Percentiles rank a stretch among this genome's conserved stretches.
phyloP scores from a whole-genome alignment of 805 yeast species.

The Ogataea haglerorum region DNA sequence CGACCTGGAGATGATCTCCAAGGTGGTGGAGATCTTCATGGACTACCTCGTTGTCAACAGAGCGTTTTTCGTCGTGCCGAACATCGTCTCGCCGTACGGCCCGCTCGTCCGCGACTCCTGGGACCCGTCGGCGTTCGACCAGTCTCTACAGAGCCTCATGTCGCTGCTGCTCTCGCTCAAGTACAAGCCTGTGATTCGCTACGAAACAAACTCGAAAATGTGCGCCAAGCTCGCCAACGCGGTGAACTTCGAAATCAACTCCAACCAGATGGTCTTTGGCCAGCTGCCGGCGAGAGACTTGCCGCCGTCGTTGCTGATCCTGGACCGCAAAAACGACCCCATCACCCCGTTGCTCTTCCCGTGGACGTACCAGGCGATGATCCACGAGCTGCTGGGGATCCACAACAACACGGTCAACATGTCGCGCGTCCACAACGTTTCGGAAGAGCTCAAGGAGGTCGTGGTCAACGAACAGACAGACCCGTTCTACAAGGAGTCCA shows the following conservation, averaged over 20 bases:
- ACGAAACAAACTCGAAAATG: conserved; percentile 65
- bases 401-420: conserved; percentile 75
- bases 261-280: conserved; percentile 64
- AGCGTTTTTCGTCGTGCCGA: conserved; percentile 48
- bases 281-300: conserved; percentile 55
- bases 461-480: conserved; percentile 70
- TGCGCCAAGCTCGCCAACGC: conserved; percentile 70
- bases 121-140: conserved; percentile 43
- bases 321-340: conserved; percentile 89
- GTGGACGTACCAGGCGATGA: conserved; percentile 98
- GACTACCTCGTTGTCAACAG: conserved; percentile 75
- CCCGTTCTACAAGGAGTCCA: conserved; percentile 69
- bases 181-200: conserved; percentile 73
- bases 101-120: conserved; percentile 37
- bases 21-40: conserved; percentile 79
- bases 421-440: conserved; percentile 49
- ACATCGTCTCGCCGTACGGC: conserved; percentile 22
- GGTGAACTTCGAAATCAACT: conserved; percentile 50
- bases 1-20: conserved; percentile 72
- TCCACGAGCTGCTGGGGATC: conserved; percentile 86
- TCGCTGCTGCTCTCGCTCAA: conserved; percentile 70
- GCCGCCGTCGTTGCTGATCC: conserved; percentile 67
- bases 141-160: conserved; percentile 40
- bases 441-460: conserved; percentile 59
- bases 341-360: conserved; percentile 89